Percentiles rank a stretch among this genome's conserved stretches.
Evolutionary conservation across 352 stramenopile species (phyloP).

Genomic region (Blastocystis sp.): DNA sequence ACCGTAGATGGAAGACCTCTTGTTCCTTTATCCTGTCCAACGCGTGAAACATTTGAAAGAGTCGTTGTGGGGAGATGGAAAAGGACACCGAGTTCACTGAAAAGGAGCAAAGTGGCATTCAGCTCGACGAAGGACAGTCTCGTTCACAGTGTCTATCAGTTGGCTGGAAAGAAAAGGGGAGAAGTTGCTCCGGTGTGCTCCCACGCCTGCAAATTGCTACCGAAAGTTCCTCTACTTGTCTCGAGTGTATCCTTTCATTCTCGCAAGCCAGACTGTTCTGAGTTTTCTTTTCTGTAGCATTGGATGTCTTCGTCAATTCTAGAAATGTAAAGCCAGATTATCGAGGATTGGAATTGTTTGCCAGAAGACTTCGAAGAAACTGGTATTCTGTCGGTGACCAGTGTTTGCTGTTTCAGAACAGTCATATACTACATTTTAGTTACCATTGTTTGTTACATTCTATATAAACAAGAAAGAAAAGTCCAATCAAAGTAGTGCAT

Average conservation of each 20-base stretch:
- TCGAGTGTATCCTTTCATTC: constrained; percentile 41
- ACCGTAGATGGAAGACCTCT: not conserved
- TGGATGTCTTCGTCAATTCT: not conserved
- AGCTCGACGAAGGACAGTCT: not conserved
- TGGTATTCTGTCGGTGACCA: constrained; percentile 39
- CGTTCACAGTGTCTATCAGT: constrained; percentile 12
- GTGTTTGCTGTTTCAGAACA: constrained; percentile 17
- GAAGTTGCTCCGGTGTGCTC: not conserved
- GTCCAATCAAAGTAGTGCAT: not conserved
- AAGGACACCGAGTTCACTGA: not conserved
- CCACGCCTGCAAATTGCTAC: not conserved
- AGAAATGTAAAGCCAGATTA: not conserved
- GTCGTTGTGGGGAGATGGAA: not conserved
- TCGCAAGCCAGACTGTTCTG: constrained; percentile 20
- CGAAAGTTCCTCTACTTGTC: constrained; percentile 2
- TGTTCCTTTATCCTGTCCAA: constrained; percentile 19
- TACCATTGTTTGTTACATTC: not conserved
- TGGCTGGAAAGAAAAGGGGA: not conserved
- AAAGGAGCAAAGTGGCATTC: not conserved
- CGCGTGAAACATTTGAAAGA: constrained; percentile 41
- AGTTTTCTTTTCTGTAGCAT: constrained; percentile 13
- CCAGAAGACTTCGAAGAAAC: not conserved
- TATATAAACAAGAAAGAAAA: not conserved
- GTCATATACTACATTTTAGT: not conserved
- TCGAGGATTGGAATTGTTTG: constrained; percentile 26